Evolutionary conservation across 1,284 basidiomycete genomes (phyloP).

Genomic region (Moniliophthora roreri): DNA sequence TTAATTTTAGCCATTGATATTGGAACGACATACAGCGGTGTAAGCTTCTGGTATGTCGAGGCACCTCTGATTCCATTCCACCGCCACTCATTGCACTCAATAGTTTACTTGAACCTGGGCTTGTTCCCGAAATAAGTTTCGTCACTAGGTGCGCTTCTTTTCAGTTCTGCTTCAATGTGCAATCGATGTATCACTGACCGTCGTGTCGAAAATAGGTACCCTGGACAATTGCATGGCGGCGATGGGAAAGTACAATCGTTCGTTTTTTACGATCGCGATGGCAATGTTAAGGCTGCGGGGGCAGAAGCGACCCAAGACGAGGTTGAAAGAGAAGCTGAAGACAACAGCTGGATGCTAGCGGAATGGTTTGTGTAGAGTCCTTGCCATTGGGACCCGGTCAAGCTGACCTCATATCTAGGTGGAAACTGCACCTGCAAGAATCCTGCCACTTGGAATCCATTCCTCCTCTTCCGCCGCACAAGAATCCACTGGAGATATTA

Average conservation of each 20-base stretch:
- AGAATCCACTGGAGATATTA: slow-evolving; percentile 35
- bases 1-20: slow-evolving; percentile 52
- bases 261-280: slow-evolving; percentile 38
- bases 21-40: slow-evolving; percentile 53
- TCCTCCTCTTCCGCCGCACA: slow-evolving; percentile 35
- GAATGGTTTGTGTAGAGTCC: slow-evolving; percentile 34
- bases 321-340: slow-evolving; percentile 32
- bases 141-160: slow-evolving; percentile 11
- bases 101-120: slow-evolving; percentile 14
- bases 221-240: slow-evolving; percentile 36
- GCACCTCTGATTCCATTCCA: not conserved
- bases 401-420: slow-evolving; percentile 28
- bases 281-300: slow-evolving; percentile 35
- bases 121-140: slow-evolving; percentile 11
- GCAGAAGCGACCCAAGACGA: slow-evolving; percentile 36
- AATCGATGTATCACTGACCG: too few relatives aligned
- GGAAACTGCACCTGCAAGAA: slow-evolving; percentile 41
- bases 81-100: not conserved
- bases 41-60: slow-evolving; percentile 39
- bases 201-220: too few relatives aligned
- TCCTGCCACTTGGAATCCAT: slow-evolving; percentile 26
- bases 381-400: not conserved
- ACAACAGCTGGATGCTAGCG: slow-evolving; percentile 28
- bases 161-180: too few relatives aligned
- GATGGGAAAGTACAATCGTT: slow-evolving; percentile 46